Percentiles rank a stretch among this genome's conserved stretches.
Conservation (phyloP, 1,284 basidiomycete species). For the Boletus smithii region DNA sequence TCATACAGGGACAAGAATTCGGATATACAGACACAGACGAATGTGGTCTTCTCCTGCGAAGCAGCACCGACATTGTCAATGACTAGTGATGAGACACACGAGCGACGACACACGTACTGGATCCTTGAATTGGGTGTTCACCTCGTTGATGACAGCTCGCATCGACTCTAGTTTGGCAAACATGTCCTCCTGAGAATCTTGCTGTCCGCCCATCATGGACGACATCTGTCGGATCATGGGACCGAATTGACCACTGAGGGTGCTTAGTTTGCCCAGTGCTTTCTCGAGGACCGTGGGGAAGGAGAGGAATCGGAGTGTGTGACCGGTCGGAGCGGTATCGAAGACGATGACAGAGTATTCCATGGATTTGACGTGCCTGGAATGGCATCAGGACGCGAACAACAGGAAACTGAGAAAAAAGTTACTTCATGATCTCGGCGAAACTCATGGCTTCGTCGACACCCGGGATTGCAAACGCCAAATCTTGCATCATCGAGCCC, state of each 20-base stretch:
- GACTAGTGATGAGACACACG: not conserved
- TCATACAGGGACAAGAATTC: constrained; percentile 98
- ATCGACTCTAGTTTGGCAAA: constrained; percentile 97
- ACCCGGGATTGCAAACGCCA: constrained; percentile 98
- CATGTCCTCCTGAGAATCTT: constrained; percentile 91
- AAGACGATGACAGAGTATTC: constrained; percentile 99
- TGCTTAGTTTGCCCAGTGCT: constrained; percentile 91
- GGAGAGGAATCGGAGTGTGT: constrained; percentile 96
- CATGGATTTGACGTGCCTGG: constrained; percentile 99
- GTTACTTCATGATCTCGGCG: constrained; percentile 98
- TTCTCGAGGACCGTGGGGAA: constrained; percentile 98
- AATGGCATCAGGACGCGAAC: constrained; percentile 5
- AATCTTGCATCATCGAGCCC: constrained; percentile 99
- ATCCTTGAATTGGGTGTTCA: constrained; percentile 99
- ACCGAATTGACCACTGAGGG: constrained; percentile 89
- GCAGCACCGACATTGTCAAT: too few relatives aligned
- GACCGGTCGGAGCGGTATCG: constrained; percentile 97
- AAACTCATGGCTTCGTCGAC: constrained; percentile 99
- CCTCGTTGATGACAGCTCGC: constrained; percentile 96
- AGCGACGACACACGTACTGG: constrained; percentile 57
- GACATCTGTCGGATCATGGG: constrained; percentile 97
- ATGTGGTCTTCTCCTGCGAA: constrained; percentile 89
- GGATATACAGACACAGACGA: constrained; percentile 98
- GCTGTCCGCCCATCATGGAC: constrained; percentile 90
- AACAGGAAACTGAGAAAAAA: not conserved